Evolutionary conservation across 371 early-diverging fungal genomes (phyloP), one percentile per base, ranked within the genome.

Genomic region (Mucor velutinosus): DNA sequence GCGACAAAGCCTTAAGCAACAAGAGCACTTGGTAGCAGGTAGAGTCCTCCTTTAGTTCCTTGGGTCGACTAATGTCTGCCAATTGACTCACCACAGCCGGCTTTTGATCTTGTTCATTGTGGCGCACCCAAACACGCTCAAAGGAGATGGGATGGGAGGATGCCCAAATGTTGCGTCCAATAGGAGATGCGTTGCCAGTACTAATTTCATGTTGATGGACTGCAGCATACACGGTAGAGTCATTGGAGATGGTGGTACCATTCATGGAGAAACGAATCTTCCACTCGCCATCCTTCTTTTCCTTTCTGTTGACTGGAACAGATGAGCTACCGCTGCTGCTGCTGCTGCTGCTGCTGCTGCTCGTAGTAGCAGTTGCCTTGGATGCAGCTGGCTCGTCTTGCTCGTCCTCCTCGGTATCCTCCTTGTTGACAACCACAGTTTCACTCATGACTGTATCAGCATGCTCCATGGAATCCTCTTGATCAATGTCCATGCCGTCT

Each of bases 221-320:
- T 10, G 89, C 89, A 29, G 86, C 86, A 70, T 89, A 89, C 0
- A 89, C 81, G 3, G 88, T 87, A n/a, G 74, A 83, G 19, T 87
- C 84, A 4, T 81, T 86, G n/a, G 72, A 69, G 35, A 89, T 75
- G 2, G 80, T 76, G 1, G 72, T 72, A 7, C 78, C 85, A n/a
- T 82, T 77, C 33, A 87, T 58, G 1, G 79, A 81, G 64, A 89
- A 89, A 23, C 75, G 73, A 30, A 89, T 86, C 32, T 75, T 82
- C 86, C 86, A 89, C 47, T 76, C 74, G 8, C 81, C 74, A 32
- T 43, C 71, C 57, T 65, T 71, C 47, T 76, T 66, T 66, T 62
- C 32, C 23, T 53, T 53, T 0, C 8, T 55, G 37, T 1, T 39
- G 6, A 5, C 5, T 35, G 17, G 21, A 29, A 43, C n/a, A 30